A percentile compares a stretch with the other conserved stretches of the same genome.
These are phyloP conservation scores for Daldinia childiae DNA, from an alignment of 495 filamentous ascomycete genomes.

Conservation along the genomic window DNA sequence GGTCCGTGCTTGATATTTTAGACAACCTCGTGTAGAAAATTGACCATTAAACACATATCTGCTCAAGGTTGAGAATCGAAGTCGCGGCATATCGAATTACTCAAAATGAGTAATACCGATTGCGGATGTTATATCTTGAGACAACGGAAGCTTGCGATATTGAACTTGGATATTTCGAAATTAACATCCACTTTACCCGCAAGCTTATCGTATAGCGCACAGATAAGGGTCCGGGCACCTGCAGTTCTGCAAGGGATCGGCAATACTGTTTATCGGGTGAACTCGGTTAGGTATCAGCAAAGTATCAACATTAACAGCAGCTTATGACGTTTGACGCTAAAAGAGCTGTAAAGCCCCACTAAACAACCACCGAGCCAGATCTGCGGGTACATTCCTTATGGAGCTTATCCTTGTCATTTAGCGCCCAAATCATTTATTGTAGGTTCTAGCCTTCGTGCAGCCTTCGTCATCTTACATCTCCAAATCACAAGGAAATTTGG, in stretches of 20 bases:
- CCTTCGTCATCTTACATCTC: constrained; percentile 15
- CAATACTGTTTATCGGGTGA: neutral
- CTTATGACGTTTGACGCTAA: constrained; percentile 1
- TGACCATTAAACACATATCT: constrained; percentile 60
- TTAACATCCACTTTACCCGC: neutral
- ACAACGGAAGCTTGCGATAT: neutral
- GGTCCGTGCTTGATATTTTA: constrained; percentile 36
- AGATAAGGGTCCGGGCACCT: neutral
- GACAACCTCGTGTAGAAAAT: constrained; percentile 52
- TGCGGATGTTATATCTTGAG: neutral
- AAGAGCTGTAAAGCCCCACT: constrained; percentile 11
- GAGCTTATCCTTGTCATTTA: neutral
- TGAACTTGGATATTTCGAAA: neutral
- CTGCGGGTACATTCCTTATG: constrained; percentile 21
- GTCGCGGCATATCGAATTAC: constrained; percentile 48
- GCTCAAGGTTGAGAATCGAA: constrained; percentile 50
- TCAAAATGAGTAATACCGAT: neutral
- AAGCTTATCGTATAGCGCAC: neutral
- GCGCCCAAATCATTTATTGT: neutral
- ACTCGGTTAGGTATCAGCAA: neutral
- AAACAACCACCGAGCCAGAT: constrained; percentile 22
- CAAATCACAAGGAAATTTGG: constrained; percentile 3
- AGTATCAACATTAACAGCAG: neutral
- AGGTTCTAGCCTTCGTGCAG: too few relatives aligned
- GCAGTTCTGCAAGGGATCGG: constrained; percentile 1